Conservation (phyloP, 495 filamentous ascomycete species). For the Pyronema domesticum region DNA sequence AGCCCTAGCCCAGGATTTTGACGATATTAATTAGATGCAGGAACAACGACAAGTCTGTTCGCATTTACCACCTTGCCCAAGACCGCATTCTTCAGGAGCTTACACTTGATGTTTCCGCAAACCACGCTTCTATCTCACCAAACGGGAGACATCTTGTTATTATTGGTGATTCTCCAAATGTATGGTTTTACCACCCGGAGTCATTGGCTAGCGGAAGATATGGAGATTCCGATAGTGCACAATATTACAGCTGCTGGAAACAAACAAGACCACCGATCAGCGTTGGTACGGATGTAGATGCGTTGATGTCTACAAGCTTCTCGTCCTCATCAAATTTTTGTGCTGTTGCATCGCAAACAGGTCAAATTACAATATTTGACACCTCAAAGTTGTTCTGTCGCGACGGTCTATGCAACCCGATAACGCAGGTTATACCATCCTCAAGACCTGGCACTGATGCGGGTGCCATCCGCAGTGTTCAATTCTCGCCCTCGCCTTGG, state of each 20-base stretch:
- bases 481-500: slow-evolving; percentile 74
- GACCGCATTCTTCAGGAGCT: slow-evolving; percentile 45
- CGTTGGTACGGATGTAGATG: slow-evolving; percentile 20
- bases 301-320: slow-evolving; percentile 54
- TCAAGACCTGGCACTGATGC: slow-evolving; percentile 40
- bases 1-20: not conserved
- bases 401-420: slow-evolving; percentile 25
- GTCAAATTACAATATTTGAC: slow-evolving; percentile 52
- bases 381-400: slow-evolving; percentile 32
- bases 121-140: slow-evolving; percentile 81
- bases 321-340: slow-evolving; percentile 49
- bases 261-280: slow-evolving; percentile 14
- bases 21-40: slow-evolving; percentile 26
- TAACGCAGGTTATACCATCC: slow-evolving; percentile 35
- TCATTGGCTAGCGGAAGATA: not conserved
- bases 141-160: slow-evolving; percentile 65
- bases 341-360: slow-evolving; percentile 54
- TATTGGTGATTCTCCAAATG: slow-evolving; percentile 65
- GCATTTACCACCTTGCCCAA: slow-evolving; percentile 53
- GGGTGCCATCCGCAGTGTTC: slow-evolving; percentile 78
- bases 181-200: slow-evolving; percentile 55
- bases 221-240: too few species aligned
- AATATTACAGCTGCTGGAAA: too few species aligned
- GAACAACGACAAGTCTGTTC: slow-evolving; percentile 81
- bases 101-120: slow-evolving; percentile 62